Evolutionary conservation across 352 stramenopile genomes (phyloP), one percentile per base, ranked within the genome.

Genomic region (Phytopythium aichiense): DNA sequence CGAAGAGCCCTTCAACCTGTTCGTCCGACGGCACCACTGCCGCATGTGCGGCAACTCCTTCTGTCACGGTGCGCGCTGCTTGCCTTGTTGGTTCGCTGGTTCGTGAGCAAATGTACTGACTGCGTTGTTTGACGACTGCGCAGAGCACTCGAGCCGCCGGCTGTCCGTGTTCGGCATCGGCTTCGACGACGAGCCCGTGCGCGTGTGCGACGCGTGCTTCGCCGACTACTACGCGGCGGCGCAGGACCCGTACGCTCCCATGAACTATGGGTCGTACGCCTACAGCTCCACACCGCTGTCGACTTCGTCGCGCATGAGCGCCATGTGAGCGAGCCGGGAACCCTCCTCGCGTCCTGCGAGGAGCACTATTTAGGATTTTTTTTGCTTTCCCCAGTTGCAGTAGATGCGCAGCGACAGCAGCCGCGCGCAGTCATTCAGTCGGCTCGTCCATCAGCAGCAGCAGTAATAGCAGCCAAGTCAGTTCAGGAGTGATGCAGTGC

Each of bases 11-110:
- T 95, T 95, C 68, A 92, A 87, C 54, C 61, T 95, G 6, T 95
- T 95, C 28, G 75, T 87, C 51, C 83, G 87, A 7, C 84, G 87
- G 16, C 87, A 95, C 58, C 85, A 95, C 65, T 95, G 87, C 61
- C 87, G 87, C 31, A 91, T 92, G 77, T 95, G 87, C 51, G 87
- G 87, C 23, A 89, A 90, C 49, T 94, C 84, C 48, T 95, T 95
- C 71, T 95, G 87, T 57, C 83, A 93, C 58, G 73, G 66, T 72
- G 62, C 20, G 60, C 30, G 37, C 25, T 56, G 48, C 18, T 12
- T 30, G 45, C n/a, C 45, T 49, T 49, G 42, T 49, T 61, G 53
- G 8, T 61, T 5, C 62, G 57, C 23, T 53, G 25, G 30, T 35
- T 2, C 7, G 12, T 2, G 33, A 4, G 56, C 30, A 31, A 45